Conservation (phyloP, 2,329 filamentous ascomycete genomes). For the Saccharata proteae region DNA sequence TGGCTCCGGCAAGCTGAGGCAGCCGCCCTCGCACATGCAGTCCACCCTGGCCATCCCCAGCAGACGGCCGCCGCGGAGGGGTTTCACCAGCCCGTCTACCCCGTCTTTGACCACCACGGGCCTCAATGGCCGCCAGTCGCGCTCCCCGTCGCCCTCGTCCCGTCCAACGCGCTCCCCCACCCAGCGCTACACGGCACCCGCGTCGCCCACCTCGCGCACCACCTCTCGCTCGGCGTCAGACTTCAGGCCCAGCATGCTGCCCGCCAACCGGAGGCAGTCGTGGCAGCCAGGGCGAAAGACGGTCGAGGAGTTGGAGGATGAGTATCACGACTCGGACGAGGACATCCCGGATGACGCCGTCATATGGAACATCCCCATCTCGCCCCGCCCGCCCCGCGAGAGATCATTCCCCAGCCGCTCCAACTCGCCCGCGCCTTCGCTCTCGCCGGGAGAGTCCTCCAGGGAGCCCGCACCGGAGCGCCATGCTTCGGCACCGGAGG, state of each 20-base stretch:
- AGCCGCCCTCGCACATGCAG: slow-evolving; percentile 29
- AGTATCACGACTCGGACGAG: slow-evolving; percentile 69
- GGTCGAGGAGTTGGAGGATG: slow-evolving; percentile 57
- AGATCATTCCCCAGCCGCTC: slow-evolving; percentile 15
- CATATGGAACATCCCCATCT: slow-evolving; percentile 72
- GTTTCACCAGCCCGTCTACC: slow-evolving; percentile 27
- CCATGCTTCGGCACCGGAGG: slow-evolving; percentile 11
- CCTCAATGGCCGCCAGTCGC: slow-evolving; percentile 20
- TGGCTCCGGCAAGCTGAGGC: slow-evolving; percentile 21
- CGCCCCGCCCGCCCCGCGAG: slow-evolving; percentile 39
- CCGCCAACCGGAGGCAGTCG: slow-evolving; percentile 32
- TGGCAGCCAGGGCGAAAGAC: slow-evolving; percentile 65
- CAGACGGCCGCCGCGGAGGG: slow-evolving; percentile 24
- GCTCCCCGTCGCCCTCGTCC: slow-evolving; percentile 23
- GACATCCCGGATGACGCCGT: slow-evolving; percentile 66
- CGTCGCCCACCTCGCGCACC: slow-evolving; percentile 14
- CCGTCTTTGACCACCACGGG: slow-evolving; percentile 20
- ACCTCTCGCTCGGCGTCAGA: slow-evolving; percentile 20
- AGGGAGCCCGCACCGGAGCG: slow-evolving; percentile 13
- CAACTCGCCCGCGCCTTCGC: slow-evolving; percentile 18
- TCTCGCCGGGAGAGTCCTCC: slow-evolving; percentile 16
- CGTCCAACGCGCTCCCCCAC: slow-evolving; percentile 18
- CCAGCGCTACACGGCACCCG: slow-evolving; percentile 7
- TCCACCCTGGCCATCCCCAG: slow-evolving; percentile 25
- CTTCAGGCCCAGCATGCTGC: slow-evolving; percentile 16